Conservation (phyloP, 2,329 filamentous ascomycete species). For the Beauveria varroae region DNA sequence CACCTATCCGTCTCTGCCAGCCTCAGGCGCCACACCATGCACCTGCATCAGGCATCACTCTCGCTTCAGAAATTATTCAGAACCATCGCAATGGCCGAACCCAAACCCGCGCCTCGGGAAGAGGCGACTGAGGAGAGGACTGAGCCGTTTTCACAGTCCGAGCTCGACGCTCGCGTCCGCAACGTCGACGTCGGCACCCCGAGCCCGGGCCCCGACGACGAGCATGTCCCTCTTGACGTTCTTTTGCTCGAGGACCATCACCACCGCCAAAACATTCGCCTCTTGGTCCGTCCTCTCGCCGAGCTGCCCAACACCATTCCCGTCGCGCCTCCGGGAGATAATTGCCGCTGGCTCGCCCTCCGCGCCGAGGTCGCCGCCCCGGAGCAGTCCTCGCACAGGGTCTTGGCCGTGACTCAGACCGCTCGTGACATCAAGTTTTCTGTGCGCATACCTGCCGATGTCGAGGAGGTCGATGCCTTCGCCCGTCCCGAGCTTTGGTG, state of each 20-base stretch:
- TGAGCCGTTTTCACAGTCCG: constrained; percentile 50
- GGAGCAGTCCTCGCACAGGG: constrained; percentile 47
- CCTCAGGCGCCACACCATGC: constrained; percentile 16
- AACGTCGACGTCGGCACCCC: constrained; percentile 34
- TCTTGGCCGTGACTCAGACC: constrained; percentile 54
- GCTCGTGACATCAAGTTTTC: constrained; percentile 53
- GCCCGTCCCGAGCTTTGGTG: constrained; percentile 47
- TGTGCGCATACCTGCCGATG: constrained; percentile 50
- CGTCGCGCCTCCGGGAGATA: constrained; percentile 47
- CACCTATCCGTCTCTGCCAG: not conserved
- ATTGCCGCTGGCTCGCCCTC: constrained; percentile 49
- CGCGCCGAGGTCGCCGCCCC: constrained; percentile 45
- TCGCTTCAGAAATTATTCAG: constrained; percentile 8
- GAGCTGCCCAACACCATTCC: constrained; percentile 43
- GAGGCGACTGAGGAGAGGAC: constrained; percentile 44
- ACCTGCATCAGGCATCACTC: constrained; percentile 14
- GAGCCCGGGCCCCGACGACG: constrained; percentile 29
- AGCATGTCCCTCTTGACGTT: constrained; percentile 45
- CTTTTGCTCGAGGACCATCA: constrained; percentile 44
- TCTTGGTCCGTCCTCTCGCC: constrained; percentile 48
- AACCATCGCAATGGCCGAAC: constrained; percentile 37
- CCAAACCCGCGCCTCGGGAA: constrained; percentile 30
- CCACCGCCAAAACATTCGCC: constrained; percentile 48
- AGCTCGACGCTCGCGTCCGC: constrained; percentile 44
- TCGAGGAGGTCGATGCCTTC: constrained; percentile 33